These are phyloP conservation scores for Phyllosticta capitalensis DNA, from an alignment of 2,329 filamentous ascomycete species.

Conservation along the genomic window DNA sequence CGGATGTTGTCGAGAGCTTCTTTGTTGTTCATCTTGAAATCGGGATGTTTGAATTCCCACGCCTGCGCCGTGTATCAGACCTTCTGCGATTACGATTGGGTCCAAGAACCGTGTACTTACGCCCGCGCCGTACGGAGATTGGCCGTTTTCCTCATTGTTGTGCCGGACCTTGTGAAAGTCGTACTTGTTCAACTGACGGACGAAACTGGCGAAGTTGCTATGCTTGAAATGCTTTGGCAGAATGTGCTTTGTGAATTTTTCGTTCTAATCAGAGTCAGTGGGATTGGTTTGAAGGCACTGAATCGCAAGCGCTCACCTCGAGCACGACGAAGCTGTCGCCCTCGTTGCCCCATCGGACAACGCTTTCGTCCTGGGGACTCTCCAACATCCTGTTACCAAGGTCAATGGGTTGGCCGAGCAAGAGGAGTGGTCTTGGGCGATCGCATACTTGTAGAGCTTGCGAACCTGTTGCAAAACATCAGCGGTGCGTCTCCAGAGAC, in stretches of 20 bases:
- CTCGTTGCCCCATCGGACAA: conserved; percentile 91
- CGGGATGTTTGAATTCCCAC: conserved; percentile 96
- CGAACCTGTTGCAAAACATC: conserved; percentile 58
- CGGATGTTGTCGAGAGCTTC: conserved; percentile 94
- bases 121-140: conserved; percentile 71
- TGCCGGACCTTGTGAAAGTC: conserved; percentile 97
- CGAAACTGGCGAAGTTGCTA: conserved; percentile 96
- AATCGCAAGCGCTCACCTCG: conserved; percentile 53
- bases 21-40: conserved; percentile 92
- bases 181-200: conserved; percentile 92
- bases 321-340: conserved; percentile 95
- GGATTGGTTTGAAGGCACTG: neutral
- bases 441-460: conserved; percentile 91
- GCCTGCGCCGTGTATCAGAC: conserved; percentile 42
- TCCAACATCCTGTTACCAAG: conserved; percentile 71
- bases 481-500: conserved; percentile 16
- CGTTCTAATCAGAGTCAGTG: conserved; percentile 53
- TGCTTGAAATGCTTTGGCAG: conserved; percentile 98
- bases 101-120: conserved; percentile 37
- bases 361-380: conserved; percentile 82
- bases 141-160: conserved; percentile 76
- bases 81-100: neutral
- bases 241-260: conserved; percentile 96
- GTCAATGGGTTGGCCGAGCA: conserved; percentile 22
- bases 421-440: conserved; percentile 13